Base-by-base conservation (phyloP, 306 rosid species). In the Hippophae gyantsensis region DNA sequence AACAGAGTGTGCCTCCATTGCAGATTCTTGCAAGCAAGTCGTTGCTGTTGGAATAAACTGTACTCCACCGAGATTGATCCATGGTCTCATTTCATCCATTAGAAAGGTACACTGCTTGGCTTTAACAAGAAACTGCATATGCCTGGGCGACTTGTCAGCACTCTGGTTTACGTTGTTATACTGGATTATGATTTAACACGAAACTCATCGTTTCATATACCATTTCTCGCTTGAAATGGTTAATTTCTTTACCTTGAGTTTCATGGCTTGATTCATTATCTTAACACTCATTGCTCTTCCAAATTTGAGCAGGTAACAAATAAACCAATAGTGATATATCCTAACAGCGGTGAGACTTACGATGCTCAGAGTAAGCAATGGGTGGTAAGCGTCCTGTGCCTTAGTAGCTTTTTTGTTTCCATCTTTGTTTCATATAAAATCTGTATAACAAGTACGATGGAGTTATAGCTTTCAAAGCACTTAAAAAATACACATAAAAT, bases 271-370 rank as follows among this genome's bases (percentile, higher is more conserved):
- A 32, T 32, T 32, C 38, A 32, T 32, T 32, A 32, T 32, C 38
- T 4, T 32, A 32, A 32, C 5, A 32, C 3, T 32, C 38, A 23
- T 52, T 10, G 64, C 60, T 44, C 43, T 60, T 50, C 64, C 41
- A 9, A 5, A 18, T 7, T 65, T 65, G 59, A 48, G 47, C 89
- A 90, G 98, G 83, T 59, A 42, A 82, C 98, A 49, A 69, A 61
- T 52, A 90, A 87, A 67, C 86, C 96, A 25, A 49, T 87, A 52
- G 66, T 87, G 47, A 72, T 83, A 64, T 90, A 90, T 77, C 98
- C 95, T 55, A 90, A 87, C 81, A 87, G 96, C 12, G 98, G 96
- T 56, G 96, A 90, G 72, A 83, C 87, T 65, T 90, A 87, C 26
- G 76, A 72, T 69, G 79, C 84, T 66, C 79, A 47, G 74, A 56